These are phyloP conservation scores for Chalciporus sphaerocephalus DNA, from an alignment of 768 basidiomycete genomes.

Conservation along the genomic window DNA sequence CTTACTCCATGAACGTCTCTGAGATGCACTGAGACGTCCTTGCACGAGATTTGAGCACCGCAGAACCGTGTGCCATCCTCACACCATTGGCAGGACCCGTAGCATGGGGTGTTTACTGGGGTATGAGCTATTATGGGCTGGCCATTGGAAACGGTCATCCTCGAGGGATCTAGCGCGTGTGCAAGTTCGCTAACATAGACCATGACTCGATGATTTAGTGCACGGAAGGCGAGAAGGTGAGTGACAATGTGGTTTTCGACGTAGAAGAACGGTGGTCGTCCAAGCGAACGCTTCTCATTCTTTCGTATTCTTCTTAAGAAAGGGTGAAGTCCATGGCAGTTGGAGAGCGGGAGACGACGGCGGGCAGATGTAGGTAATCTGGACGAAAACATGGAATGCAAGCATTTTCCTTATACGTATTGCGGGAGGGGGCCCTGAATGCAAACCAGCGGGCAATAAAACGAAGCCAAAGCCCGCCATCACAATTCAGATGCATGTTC, in stretches of 20 bases:
- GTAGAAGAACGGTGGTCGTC: not conserved
- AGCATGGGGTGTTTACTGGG: too few species aligned
- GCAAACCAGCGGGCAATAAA: not conserved
- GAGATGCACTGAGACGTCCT: not conserved
- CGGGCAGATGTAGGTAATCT: not conserved
- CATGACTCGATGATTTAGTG: not conserved
- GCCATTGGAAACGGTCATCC: not conserved
- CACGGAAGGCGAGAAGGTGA: too few species aligned
- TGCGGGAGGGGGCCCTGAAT: not conserved
- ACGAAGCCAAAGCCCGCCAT: not conserved
- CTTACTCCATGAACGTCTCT: not conserved
- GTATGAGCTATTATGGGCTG: too few species aligned
- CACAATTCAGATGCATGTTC: too few species aligned
- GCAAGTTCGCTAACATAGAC: not conserved
- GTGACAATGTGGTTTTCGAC: not conserved
- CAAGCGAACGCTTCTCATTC: too few species aligned
- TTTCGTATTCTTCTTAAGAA: not conserved
- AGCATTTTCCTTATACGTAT: not conserved
- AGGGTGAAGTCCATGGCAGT: not conserved
- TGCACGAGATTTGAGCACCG: not conserved
- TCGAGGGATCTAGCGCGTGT: not conserved
- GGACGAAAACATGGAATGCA: not conserved
- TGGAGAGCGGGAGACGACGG: not conserved
- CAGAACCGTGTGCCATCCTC: not conserved
- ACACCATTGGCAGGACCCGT: not conserved